These are phyloP conservation scores for Boletus barrowsii DNA, from an alignment of 768 basidiomycete species.

Conservation along the genomic window DNA sequence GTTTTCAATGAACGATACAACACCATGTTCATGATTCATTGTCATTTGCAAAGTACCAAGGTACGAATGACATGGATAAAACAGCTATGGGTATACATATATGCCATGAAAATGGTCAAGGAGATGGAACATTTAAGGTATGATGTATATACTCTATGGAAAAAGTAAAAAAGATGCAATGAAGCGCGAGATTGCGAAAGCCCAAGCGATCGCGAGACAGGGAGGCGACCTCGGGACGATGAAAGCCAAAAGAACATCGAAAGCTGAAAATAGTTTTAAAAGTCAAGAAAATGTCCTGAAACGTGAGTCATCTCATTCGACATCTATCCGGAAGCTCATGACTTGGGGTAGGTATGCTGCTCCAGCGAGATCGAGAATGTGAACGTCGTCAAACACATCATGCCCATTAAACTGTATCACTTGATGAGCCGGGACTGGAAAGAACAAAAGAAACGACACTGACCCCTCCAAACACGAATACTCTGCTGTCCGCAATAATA, in stretches of 20 bases:
- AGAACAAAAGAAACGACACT: constrained; percentile 8
- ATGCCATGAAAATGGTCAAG: constrained; percentile 23
- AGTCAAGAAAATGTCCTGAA: neutral
- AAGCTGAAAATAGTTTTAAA: neutral
- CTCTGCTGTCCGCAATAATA: constrained; percentile 75
- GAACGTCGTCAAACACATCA: constrained; percentile 81
- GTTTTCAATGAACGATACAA: constrained; percentile 25
- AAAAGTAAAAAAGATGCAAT: constrained; percentile 20
- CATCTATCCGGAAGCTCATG: constrained; percentile 66
- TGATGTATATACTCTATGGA: constrained; percentile 47
- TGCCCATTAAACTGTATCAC: constrained; percentile 65
- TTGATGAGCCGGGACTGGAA: neutral
- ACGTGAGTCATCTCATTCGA: constrained; percentile 17
- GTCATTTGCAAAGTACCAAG: constrained; percentile 2
- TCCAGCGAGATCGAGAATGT: constrained; percentile 81
- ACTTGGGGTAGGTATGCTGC: constrained; percentile 90
- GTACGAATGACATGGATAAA: constrained; percentile 8
- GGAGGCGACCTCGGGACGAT: neutral
- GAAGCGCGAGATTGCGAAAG: neutral
- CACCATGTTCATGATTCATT: neutral
- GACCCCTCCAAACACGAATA: constrained; percentile 82
- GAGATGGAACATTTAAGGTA: constrained; percentile 25
- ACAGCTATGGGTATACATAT: constrained; percentile 24
- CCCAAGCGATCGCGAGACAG: constrained; percentile 4
- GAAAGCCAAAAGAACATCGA: constrained; percentile 1